A percentile compares a stretch with the other conserved stretches of the same genome.
Conservation (phyloP, 2,329 filamentous ascomycete species). For the Anthostomella pinea region DNA sequence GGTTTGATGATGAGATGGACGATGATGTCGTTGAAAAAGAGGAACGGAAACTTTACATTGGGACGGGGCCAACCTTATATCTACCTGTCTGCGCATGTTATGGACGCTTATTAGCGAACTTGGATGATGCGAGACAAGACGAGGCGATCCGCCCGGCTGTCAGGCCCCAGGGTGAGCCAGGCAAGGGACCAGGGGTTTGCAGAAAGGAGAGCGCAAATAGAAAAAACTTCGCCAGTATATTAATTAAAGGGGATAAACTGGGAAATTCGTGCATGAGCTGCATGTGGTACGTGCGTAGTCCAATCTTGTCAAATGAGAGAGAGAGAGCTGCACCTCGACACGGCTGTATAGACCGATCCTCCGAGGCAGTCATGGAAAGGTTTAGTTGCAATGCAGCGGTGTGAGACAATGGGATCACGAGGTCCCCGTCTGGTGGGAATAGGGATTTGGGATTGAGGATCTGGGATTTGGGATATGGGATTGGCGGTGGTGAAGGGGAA, state of each 20-base stretch:
- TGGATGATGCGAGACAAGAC: conserved; percentile 18
- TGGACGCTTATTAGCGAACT: conserved; percentile 13
- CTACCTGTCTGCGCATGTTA: conserved; percentile 9
- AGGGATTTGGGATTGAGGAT: background rate
- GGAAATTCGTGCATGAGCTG: background rate
- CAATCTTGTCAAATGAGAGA: too few relatives aligned
- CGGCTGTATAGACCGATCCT: too few relatives aligned
- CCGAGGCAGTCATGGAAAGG: too few relatives aligned
- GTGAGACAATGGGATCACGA: background rate
- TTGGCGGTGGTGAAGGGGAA: too few relatives aligned
- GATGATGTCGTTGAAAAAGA: conserved; percentile 3
- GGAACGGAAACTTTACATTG: conserved; percentile 4
- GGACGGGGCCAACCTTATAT: conserved; percentile 24
- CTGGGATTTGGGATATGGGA: too few relatives aligned
- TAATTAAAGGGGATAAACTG: background rate
- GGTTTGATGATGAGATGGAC: conserved; percentile 8
- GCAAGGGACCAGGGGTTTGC: conserved; percentile 1
- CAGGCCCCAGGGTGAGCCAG: conserved; percentile 11
- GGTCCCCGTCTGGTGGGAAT: background rate
- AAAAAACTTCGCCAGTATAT: background rate
- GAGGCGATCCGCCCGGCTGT: conserved; percentile 13
- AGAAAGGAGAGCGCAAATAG: background rate
- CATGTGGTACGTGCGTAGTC: conserved; percentile 1
- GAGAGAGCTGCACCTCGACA: too few relatives aligned
- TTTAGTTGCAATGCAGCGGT: background rate